Percentiles rank a stretch among this genome's conserved stretches.
phyloP scores from a whole-genome alignment of 1,139 yeast species.

The Candida sp. region DNA sequence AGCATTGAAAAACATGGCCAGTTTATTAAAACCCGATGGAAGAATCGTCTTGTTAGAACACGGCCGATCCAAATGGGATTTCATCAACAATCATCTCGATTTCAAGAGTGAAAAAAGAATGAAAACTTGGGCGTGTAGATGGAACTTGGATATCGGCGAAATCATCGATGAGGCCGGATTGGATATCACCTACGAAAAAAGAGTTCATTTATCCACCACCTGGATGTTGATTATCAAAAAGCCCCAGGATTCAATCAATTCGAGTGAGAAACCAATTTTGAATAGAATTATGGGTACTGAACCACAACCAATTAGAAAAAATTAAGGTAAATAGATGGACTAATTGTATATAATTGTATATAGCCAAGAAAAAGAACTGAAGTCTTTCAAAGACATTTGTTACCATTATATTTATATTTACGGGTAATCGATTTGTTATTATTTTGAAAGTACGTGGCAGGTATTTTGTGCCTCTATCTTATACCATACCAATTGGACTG shows the following conservation, averaged over 20 bases:
- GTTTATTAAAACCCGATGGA: constrained; percentile 85
- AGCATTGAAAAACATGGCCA: constrained; percentile 72
- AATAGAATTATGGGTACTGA: constrained; percentile 43
- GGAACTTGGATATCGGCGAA: constrained; percentile 93
- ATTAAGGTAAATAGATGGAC: constrained; percentile 9
- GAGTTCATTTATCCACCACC: constrained; percentile 93
- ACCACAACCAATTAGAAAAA: constrained; percentile 21
- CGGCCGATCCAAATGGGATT: constrained; percentile 80
- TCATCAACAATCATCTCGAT: constrained; percentile 79
- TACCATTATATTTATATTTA: too few relatives aligned
- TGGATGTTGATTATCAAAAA: constrained; percentile 78
- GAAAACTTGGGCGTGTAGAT: constrained; percentile 94
- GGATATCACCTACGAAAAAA: constrained; percentile 72
- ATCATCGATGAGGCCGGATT: constrained; percentile 81
- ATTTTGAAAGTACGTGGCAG: too few relatives aligned
- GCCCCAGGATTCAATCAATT: constrained; percentile 56
- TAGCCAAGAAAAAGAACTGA: neutral
- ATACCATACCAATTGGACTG: too few relatives aligned
- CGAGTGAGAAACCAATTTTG: constrained; percentile 42
- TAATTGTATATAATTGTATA: constrained; percentile 8
- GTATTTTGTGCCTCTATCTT: too few relatives aligned
- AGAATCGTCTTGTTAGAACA: constrained; percentile 85
- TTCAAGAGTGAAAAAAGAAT: constrained; percentile 80
- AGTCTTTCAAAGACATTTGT: neutral
- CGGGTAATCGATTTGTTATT: neutral